These are phyloP conservation scores for Cystoderma amianthinum DNA, from an alignment of 768 basidiomycete genomes.

Conservation along the genomic window DNA sequence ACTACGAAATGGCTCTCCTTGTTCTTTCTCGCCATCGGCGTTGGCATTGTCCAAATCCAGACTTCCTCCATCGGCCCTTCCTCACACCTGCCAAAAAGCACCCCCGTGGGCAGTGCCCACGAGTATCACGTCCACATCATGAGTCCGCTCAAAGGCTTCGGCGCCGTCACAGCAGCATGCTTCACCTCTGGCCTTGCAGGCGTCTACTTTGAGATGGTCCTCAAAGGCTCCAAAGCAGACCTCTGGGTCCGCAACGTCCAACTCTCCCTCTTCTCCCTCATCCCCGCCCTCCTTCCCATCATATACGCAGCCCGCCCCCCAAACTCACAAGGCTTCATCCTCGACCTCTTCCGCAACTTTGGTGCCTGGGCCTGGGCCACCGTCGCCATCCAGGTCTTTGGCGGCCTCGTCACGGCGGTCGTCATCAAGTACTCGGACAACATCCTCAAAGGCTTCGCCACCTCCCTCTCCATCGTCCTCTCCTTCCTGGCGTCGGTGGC, in stretches of 20 bases:
- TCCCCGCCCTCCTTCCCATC: slow-evolving; percentile 83
- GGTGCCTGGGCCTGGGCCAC: slow-evolving; percentile 95
- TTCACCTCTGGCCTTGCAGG: slow-evolving; percentile 95
- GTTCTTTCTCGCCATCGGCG: slow-evolving; percentile 84
- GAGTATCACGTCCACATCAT: slow-evolving; percentile 70
- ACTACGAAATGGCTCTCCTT: slow-evolving; percentile 82
- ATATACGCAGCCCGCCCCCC: slow-evolving; percentile 40
- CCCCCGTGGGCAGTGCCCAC: slow-evolving; percentile 60
- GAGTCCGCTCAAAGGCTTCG: slow-evolving; percentile 79
- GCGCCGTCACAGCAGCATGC: slow-evolving; percentile 87
- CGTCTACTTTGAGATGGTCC: slow-evolving; percentile 97
- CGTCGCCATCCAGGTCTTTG: slow-evolving; percentile 83
- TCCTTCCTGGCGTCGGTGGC: slow-evolving; percentile 92
- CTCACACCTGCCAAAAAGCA: no score
- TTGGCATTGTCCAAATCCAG: slow-evolving; percentile 94
- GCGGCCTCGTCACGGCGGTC: slow-evolving; percentile 88
- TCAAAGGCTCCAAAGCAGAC: slow-evolving; percentile 84
- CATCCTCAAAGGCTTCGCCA: slow-evolving; percentile 96
- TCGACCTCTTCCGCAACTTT: slow-evolving; percentile 76
- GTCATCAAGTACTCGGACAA: slow-evolving; percentile 98
- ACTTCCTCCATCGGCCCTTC: slow-evolving; percentile 29
- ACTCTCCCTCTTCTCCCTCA: slow-evolving; percentile 87
- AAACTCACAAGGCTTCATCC: slow-evolving; percentile 41
- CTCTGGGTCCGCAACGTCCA: slow-evolving; percentile 98
- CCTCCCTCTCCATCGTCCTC: slow-evolving; percentile 86